phyloP scores from a whole-genome alignment of 192 early-diverging fungal species.

The Podila clonocystis region DNA sequence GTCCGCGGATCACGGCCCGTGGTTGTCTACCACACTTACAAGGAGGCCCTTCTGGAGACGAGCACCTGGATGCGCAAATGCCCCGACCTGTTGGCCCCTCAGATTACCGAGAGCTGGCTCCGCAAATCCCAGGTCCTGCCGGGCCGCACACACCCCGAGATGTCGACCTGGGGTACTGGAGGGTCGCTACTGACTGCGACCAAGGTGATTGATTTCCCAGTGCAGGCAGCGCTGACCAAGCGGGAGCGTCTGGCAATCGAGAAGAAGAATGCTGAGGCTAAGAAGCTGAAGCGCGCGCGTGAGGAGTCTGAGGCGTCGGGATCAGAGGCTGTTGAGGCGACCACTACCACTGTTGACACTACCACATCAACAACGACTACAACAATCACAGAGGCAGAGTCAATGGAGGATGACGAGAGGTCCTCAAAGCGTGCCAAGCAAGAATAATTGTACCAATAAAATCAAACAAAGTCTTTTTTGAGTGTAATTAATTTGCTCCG shows the following conservation, averaged over 20 bases:
- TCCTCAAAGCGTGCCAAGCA: slow-evolving; percentile 8
- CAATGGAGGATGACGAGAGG: background rate
- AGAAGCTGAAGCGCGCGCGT: slow-evolving; percentile 35
- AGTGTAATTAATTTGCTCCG: no score
- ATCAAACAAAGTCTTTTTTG: background rate
- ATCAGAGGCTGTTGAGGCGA: background rate
- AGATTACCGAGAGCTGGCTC: slow-evolving; percentile 92
- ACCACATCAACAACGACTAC: background rate
- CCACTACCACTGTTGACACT: background rate
- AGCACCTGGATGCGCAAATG: slow-evolving; percentile 75
- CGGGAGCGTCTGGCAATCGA: slow-evolving; percentile 39
- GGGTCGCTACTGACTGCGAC: slow-evolving; percentile 76
- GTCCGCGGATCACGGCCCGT: slow-evolving; percentile 88
- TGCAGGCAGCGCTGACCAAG: slow-evolving; percentile 49
- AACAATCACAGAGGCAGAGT: background rate
- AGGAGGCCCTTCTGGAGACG: slow-evolving; percentile 72
- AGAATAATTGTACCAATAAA: background rate
- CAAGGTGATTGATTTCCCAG: slow-evolving; percentile 58
- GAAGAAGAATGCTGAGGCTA: slow-evolving; percentile 40
- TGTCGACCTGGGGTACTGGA: slow-evolving; percentile 80
- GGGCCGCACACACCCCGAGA: slow-evolving; percentile 81
- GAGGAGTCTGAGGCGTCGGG: slow-evolving; percentile 12
- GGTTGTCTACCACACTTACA: slow-evolving; percentile 81
- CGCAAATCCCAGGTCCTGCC: slow-evolving; percentile 89
- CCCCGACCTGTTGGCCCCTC: slow-evolving; percentile 78